phyloP scores from a whole-genome alignment of 371 early-diverging fungal species.

The Actinomortierella wolfii region DNA sequence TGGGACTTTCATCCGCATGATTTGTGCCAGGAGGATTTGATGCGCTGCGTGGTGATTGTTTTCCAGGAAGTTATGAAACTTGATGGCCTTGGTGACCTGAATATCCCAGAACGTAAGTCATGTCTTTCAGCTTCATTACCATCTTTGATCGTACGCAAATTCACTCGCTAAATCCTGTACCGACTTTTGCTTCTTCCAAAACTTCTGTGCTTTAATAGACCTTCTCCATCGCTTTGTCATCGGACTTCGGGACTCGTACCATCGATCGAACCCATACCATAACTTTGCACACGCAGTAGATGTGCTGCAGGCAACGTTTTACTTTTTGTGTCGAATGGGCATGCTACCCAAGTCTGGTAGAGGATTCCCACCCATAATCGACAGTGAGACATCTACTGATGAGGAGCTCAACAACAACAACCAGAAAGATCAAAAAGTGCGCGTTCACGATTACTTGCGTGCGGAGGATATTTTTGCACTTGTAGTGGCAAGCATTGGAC shows the following conservation, averaged over 20 bases:
- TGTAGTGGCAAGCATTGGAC: constrained; percentile 79
- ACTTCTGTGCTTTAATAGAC: constrained; percentile 36
- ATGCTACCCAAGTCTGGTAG: constrained; percentile 47
- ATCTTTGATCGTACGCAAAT: not conserved
- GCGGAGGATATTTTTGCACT: constrained; percentile 75
- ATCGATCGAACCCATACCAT: constrained; percentile 80
- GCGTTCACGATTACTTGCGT: constrained; percentile 58
- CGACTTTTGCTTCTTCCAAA: constrained; percentile 7
- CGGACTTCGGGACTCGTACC: constrained; percentile 66
- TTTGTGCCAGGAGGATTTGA: constrained; percentile 61
- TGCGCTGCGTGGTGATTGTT: constrained; percentile 69
- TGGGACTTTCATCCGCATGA: constrained; percentile 78
- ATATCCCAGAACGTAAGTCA: constrained; percentile 57
- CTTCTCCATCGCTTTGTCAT: constrained; percentile 64
- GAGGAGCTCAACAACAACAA: not conserved
- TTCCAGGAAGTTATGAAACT: constrained; percentile 64
- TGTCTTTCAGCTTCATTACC: not conserved
- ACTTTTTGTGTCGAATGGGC: constrained; percentile 68
- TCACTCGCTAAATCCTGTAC: not conserved
- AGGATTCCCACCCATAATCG: constrained; percentile 17
- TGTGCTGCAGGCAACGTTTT: constrained; percentile 81
- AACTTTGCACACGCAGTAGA: constrained; percentile 88
- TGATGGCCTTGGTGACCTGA: constrained; percentile 58
- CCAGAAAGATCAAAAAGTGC: constrained; percentile 21
- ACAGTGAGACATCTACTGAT: not conserved